Conservation (phyloP, 2,329 filamentous ascomycete species). For the Berkeleyomyces rouxiae region DNA sequence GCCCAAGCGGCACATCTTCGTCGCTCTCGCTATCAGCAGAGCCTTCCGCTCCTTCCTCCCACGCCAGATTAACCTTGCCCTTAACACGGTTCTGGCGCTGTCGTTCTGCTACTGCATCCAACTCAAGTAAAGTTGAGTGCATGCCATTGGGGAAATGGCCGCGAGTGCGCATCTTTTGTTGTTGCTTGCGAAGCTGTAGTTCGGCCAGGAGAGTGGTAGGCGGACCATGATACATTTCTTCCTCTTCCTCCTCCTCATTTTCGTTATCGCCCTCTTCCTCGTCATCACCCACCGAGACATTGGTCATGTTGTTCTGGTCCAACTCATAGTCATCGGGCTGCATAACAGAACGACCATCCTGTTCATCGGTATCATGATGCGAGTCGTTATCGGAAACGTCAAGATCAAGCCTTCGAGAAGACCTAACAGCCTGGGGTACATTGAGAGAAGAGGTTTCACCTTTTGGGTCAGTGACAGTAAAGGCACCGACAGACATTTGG, state of each 20-base stretch:
- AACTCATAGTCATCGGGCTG: conserved; percentile 5
- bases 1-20: conserved; percentile 73
- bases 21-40: conserved; percentile 40
- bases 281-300: conserved; percentile 16
- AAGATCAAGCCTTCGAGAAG: conserved; percentile 7
- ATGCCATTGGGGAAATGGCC: conserved; percentile 61
- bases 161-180: conserved; percentile 60
- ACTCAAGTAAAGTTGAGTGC: conserved; percentile 74
- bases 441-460: not conserved
- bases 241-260: conserved; percentile 30
- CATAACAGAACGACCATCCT: not conserved
- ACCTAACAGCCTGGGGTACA: not conserved
- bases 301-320: conserved; percentile 1
- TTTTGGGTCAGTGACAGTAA: not conserved
- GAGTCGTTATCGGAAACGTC: conserved; percentile 8
- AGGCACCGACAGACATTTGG: conserved; percentile 9
- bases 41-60: conserved; percentile 51
- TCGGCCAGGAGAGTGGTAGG: conserved; percentile 89
- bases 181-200: conserved; percentile 75
- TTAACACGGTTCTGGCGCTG: conserved; percentile 58
- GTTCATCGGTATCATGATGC: conserved; percentile 12
- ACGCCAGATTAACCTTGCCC: conserved; percentile 71
- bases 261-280: conserved; percentile 28
- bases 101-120: conserved; percentile 78
- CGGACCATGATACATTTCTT: conserved; percentile 44